phyloP scores from a whole-genome alignment of 352 stramenopile species.

The Ophiocytium majus region DNA sequence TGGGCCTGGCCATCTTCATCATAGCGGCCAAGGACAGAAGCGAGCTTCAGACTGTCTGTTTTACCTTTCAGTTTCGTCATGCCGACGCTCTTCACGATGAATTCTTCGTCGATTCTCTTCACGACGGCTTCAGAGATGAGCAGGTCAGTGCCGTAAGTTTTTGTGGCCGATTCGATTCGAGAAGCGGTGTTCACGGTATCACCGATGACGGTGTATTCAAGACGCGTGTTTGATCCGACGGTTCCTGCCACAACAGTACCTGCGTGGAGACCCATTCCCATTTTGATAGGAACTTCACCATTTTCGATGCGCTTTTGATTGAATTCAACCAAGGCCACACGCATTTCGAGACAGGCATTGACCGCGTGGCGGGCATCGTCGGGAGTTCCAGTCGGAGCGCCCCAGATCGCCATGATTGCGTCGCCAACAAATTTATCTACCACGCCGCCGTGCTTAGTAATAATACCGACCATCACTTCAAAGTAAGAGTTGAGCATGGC shows the following conservation, averaged over 20 bases:
- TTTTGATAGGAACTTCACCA: background rate
- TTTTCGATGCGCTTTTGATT: background rate
- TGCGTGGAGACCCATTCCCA: conserved; percentile 1
- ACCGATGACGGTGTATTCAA: conserved; percentile 8
- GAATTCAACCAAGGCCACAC: background rate
- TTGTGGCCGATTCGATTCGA: conserved; percentile 10
- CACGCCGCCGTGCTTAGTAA: background rate
- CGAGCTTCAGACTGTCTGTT: background rate
- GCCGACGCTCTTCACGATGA: background rate
- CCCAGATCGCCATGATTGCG: conserved; percentile 12
- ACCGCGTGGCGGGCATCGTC: background rate
- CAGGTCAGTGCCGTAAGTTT: background rate
- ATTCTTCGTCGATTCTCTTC: conserved; percentile 4
- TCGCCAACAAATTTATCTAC: conserved; percentile 12
- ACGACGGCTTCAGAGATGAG: background rate
- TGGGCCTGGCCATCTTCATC: background rate
- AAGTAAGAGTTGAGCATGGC: conserved; percentile 8
- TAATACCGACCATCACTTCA: conserved; percentile 12
- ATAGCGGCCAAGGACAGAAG: background rate
- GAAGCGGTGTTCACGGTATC: background rate
- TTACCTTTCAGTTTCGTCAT: conserved; percentile 10
- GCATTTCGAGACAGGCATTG: background rate
- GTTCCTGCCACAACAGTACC: background rate
- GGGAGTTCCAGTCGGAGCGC: background rate
- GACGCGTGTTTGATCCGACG: background rate